Conservation (phyloP, 371 early-diverging fungal species). For the Circinella umbellata region DNA sequence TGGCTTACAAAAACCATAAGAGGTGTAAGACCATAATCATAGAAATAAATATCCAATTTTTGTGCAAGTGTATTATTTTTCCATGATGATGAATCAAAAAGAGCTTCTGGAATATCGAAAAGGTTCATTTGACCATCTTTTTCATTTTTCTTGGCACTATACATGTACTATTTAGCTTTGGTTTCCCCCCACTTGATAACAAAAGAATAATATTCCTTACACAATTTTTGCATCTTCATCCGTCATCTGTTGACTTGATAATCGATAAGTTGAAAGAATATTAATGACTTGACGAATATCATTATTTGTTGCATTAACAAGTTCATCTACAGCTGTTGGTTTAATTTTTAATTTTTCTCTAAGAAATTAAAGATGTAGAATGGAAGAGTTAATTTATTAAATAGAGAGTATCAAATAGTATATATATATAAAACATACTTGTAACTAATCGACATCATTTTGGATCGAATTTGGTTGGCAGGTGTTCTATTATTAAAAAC, state of each 20-base stretch:
- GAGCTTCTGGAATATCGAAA: constrained; percentile 85
- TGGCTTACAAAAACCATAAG: constrained; percentile 89
- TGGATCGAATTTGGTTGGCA: constrained; percentile 62
- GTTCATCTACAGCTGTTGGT: constrained; percentile 87
- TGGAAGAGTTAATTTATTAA: no score
- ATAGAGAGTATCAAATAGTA: no score
- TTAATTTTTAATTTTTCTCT: constrained; percentile 83
- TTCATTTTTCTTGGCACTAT: constrained; percentile 55
- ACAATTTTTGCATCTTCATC: constrained; percentile 84
- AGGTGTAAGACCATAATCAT: constrained; percentile 89
- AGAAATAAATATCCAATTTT: constrained; percentile 87
- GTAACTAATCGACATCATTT: constrained; percentile 83
- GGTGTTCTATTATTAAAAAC: constrained; percentile 34
- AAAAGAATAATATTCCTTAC: constrained; percentile 37
- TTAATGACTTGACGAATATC: constrained; percentile 99
- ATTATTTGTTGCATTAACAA: constrained; percentile 80
- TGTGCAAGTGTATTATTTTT: constrained; percentile 70
- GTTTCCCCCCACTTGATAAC: not conserved
- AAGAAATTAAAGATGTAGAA: not conserved
- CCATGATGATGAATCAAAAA: constrained; percentile 63
- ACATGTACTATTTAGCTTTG: not conserved
- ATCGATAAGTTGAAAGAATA: constrained; percentile 87
- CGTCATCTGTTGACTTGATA: constrained; percentile 67
- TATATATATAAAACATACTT: constrained; percentile 45
- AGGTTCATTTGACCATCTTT: constrained; percentile 81